Base-by-base conservation (phyloP, 78 protist species). In the Mantamonas sphyraenae region DNA sequence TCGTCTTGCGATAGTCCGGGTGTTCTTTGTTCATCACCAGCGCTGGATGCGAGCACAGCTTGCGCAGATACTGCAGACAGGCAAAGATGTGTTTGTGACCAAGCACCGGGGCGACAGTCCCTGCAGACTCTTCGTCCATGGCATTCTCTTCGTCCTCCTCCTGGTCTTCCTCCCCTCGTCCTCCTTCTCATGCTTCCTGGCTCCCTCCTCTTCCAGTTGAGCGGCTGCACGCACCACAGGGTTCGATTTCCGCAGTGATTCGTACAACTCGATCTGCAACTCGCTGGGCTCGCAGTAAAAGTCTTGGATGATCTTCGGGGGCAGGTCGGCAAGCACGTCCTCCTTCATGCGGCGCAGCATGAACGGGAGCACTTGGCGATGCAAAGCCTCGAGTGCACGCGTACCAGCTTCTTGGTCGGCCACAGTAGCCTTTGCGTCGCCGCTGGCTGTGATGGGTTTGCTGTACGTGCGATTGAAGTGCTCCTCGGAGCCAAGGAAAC, bases 231-330 rank as follows among this genome's bases (percentile, higher is more conserved):
- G 53, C 12, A 45, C 24, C 3, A n/a, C n/a, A n/a, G n/a, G n/a
- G n/a, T n/a, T n/a, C n/a, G n/a, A n/a, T n/a, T n/a, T n/a, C n/a
- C n/a, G n/a, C n/a, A n/a, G n/a, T n/a, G n/a, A n/a, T n/a, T n/a
- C n/a, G n/a, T n/a, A n/a, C n/a, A n/a, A n/a, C n/a, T n/a, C n/a
- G n/a, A 24, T 31, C 76, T 92, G 98, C 37, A 92, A 64, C 28
- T 80, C 76, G 9, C 80, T 73, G 39, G 85, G 65, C 26, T 70
- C 82, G 68, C 86, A 75, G 77, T 69, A 72, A 56, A 62, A 53
- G 83, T 94, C 99, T 40, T 89, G 95, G 59, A 95, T 90, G 43
- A 89, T 90, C 86, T 97, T 97, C 37, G 97, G 98, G 19, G 99
- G 99, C 26, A 97, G 83, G 68, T 96, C 98, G 10, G 58, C 14